These are phyloP conservation scores for Erigeron philadelphicus DNA, from an alignment of 140 eudicot genomes.

Conservation along the genomic window DNA sequence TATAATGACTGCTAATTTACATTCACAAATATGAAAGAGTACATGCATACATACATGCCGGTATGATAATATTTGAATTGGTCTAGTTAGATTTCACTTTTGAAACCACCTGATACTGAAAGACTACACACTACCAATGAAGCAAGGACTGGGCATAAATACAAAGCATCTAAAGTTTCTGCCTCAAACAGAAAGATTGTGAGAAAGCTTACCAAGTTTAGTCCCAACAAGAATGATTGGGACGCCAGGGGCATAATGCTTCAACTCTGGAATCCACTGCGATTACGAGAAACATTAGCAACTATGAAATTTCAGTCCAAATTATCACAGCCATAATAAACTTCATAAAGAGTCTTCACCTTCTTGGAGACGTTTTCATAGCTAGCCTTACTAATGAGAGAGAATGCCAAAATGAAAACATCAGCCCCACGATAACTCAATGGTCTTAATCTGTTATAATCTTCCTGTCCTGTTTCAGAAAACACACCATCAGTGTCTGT, in stretches of 20 bases:
- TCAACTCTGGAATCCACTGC: slow-evolving; percentile 65
- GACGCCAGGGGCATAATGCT: slow-evolving; percentile 64
- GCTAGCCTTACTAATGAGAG: slow-evolving; percentile 92
- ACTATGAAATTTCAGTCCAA: background rate
- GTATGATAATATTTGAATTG: too few relatives aligned
- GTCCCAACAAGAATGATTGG: slow-evolving; percentile 63
- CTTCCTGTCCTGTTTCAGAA: slow-evolving; percentile 76
- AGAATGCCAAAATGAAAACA: slow-evolving; percentile 81
- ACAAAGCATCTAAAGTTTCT: background rate
- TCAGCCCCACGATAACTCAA: slow-evolving; percentile 96
- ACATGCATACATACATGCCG: too few relatives aligned
- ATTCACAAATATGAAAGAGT: too few relatives aligned
- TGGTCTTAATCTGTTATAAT: slow-evolving; percentile 91
- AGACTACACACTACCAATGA: background rate
- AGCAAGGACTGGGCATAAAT: background rate
- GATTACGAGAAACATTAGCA: background rate
- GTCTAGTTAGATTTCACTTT: too few relatives aligned
- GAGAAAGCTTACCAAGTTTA: slow-evolving; percentile 48
- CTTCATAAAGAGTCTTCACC: slow-evolving; percentile 30
- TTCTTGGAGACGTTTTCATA: slow-evolving; percentile 80
- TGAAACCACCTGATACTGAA: too few relatives aligned
- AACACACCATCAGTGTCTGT: slow-evolving; percentile 5
- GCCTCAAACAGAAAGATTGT: slow-evolving; percentile 1
- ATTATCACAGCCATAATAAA: background rate
- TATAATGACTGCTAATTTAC: too few relatives aligned